phyloP scores from a whole-genome alignment of 2,329 filamentous ascomycete genomes.

The Mycogone perniciosa region DNA sequence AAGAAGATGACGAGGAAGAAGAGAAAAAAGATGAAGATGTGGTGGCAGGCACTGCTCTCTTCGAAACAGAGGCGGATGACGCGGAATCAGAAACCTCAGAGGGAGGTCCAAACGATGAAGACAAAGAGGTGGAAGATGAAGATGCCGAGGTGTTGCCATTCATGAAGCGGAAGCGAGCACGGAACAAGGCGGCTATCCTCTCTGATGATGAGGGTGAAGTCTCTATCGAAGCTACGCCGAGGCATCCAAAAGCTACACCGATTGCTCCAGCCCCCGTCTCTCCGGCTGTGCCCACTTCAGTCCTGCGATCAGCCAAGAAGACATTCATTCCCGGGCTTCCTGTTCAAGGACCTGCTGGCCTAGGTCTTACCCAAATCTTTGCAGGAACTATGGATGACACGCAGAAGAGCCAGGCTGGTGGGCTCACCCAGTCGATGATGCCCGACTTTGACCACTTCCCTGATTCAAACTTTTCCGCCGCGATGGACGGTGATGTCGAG shows the following conservation, averaged over 20 bases:
- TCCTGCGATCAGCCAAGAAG: slow-evolving; percentile 63
- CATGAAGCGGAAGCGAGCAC: slow-evolving; percentile 38
- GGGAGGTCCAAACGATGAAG: slow-evolving; percentile 23
- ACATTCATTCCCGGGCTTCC: slow-evolving; percentile 64
- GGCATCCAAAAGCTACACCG: slow-evolving; percentile 37
- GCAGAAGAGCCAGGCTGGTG: slow-evolving; percentile 31
- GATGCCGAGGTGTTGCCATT: slow-evolving; percentile 37
- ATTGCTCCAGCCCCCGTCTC: slow-evolving; percentile 38
- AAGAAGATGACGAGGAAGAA: slow-evolving; percentile 26
- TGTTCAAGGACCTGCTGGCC: slow-evolving; percentile 51
- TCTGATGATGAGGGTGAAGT: slow-evolving; percentile 53
- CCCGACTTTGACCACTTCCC: slow-evolving; percentile 52
- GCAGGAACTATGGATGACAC: slow-evolving; percentile 77
- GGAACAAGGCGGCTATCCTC: slow-evolving; percentile 47
- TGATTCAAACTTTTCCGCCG: slow-evolving; percentile 56
- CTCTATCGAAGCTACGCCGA: slow-evolving; percentile 39
- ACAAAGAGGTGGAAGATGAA: slow-evolving; percentile 20
- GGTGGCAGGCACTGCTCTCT: slow-evolving; percentile 24
- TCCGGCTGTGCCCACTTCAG: slow-evolving; percentile 53
- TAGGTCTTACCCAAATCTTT: slow-evolving; percentile 86
- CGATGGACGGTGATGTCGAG: slow-evolving; percentile 49
- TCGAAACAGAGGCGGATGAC: slow-evolving; percentile 36
- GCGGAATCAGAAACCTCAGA: slow-evolving; percentile 30
- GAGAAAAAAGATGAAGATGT: slow-evolving; percentile 33
- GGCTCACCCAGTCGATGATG: slow-evolving; percentile 42